Evolutionary conservation across 257 asterid genomes (phyloP), one percentile per base, ranked within the genome.

Genomic region (Cordia subcordata): DNA sequence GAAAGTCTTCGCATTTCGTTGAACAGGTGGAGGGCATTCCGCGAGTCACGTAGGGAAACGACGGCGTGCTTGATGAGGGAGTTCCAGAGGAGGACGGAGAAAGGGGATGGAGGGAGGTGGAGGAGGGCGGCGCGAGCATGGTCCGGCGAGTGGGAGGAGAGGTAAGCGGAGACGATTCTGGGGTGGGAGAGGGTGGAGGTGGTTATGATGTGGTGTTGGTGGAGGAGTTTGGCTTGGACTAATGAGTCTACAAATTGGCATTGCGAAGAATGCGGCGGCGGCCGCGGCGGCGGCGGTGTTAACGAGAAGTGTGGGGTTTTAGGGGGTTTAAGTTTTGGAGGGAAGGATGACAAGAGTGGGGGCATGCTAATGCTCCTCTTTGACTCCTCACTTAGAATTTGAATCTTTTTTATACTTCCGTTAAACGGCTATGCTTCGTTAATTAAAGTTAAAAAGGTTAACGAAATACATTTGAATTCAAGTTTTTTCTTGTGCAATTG

Each of bases 51-150:
- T 22, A 72, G 69, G 55, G 63, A 55, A 9, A 72, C 62, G 42
- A 82, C 65, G 45, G 71, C 62, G 60, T 68, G 58, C 64, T 77
- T 84, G 67, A 91, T 88, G 61, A 91, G 81, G 68, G 60, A 68
- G 79, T 91, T 91, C 98, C 98, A 88, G 63, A 76, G 78, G 77
- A 73, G 88, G 10, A 82, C 81, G 11, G 66, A 33, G 67, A 64
- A 64, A 49, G 66, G 71, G 17, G 79, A 68, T 11, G 93, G 87
- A 6, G 57, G 72, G 27, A 53, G 65, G 60, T 60, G 32, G 47
- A 75, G 77, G 67, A 86, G 89, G 61, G 75, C 49, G 17, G 76
- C 49, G 57, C 78, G 72, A 0, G 63, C 82, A 6, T 72, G 53
- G n/a, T 27, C 32, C 13, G 63, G 67, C 8, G 68, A 17, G 19